Evolutionary conservation across 1,284 basidiomycete species (phyloP).

Genomic region (Trichosporon sp.): DNA sequence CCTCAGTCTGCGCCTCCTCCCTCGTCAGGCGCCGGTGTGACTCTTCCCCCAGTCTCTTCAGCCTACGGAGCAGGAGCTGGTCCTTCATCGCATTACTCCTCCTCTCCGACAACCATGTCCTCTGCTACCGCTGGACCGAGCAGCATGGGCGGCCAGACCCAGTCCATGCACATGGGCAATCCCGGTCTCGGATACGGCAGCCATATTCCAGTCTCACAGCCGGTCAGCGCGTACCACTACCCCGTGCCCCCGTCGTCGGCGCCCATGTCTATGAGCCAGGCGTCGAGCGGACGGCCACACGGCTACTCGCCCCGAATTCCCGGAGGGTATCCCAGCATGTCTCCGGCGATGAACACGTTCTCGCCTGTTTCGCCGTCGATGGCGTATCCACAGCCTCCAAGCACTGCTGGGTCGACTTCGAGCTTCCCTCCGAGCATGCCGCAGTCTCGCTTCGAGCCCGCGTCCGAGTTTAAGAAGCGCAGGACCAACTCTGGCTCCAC

Average conservation of each 20-base stretch:
- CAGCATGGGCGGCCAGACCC: background rate
- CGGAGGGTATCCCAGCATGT: slow-evolving; percentile 17
- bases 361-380: slow-evolving; percentile 21
- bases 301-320: slow-evolving; percentile 22
- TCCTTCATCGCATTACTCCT: background rate
- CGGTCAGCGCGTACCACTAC: slow-evolving; percentile 19
- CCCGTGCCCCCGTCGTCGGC: slow-evolving; percentile 15
- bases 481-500: slow-evolving; percentile 14
- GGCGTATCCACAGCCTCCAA: slow-evolving; percentile 8
- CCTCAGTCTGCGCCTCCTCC: slow-evolving; percentile 13
- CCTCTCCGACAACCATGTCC: background rate
- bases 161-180: slow-evolving; percentile 15
- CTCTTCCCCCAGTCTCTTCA: slow-evolving; percentile 22
- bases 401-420: slow-evolving; percentile 6
- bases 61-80: slow-evolving; percentile 13
- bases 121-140: background rate
- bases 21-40: slow-evolving; percentile 10
- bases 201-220: slow-evolving; percentile 17
- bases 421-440: slow-evolving; percentile 16
- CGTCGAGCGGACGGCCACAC: slow-evolving; percentile 8
- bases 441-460: background rate
- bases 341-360: slow-evolving; percentile 18
- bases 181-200: slow-evolving; percentile 15
- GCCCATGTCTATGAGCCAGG: slow-evolving; percentile 18
- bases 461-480: slow-evolving; percentile 11